These are phyloP conservation scores for Salix viminalis DNA, from an alignment of 345 rosid genomes.

Conservation along the genomic window DNA sequence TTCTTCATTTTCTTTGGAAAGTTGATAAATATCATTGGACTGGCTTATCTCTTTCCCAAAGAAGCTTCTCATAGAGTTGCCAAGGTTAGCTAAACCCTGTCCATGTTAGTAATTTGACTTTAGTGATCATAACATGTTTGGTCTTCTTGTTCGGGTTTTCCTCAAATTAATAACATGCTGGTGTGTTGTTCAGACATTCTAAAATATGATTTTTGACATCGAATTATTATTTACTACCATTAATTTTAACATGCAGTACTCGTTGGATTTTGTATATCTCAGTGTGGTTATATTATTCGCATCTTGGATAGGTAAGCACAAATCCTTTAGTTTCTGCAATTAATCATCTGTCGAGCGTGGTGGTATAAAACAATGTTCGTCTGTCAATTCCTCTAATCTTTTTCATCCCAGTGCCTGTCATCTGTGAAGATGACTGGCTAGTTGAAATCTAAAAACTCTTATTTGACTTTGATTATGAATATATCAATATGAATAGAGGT, in stretches of 20 bases:
- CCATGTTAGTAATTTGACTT: background rate
- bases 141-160: background rate
- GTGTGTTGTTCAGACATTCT: background rate
- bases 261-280: slow-evolving; percentile 90
- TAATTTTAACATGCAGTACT: slow-evolving; percentile 58
- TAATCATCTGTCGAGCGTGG: background rate
- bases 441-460: too few relatives aligned
- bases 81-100: slow-evolving; percentile 42
- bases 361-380: background rate
- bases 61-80: slow-evolving; percentile 82
- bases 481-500: slow-evolving; percentile 58
- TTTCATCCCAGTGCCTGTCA: background rate
- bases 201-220: background rate
- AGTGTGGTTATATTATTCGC: slow-evolving; percentile 83
- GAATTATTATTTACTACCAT: background rate
- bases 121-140: background rate
- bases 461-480: background rate
- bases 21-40: slow-evolving; percentile 67
- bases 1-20: slow-evolving; percentile 92
- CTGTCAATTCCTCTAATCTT: background rate
- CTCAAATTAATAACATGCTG: background rate
- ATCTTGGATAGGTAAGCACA: slow-evolving; percentile 75
- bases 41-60: slow-evolving; percentile 75
- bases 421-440: too few relatives aligned
- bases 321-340: background rate